phyloP scores from a whole-genome alignment of 164 flowering plant genomes.

The Macadamia tetraphylla region DNA sequence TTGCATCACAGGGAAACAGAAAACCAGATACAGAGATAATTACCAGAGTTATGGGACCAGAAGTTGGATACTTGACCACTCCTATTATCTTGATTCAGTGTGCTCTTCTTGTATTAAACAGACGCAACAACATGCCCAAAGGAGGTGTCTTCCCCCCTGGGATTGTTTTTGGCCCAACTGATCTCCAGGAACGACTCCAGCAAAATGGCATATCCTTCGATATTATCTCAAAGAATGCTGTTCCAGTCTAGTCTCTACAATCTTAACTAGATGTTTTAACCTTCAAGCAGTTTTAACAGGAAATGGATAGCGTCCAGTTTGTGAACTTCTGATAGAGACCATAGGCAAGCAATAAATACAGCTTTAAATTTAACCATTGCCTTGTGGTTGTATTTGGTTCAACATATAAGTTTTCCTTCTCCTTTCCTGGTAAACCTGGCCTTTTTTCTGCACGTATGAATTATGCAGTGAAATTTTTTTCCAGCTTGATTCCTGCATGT shows the following conservation, averaged over 20 bases:
- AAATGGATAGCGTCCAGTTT: too few species aligned
- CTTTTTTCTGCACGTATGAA: too few species aligned
- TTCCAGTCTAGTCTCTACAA: slow-evolving; percentile 11
- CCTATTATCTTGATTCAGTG: slow-evolving; percentile 79
- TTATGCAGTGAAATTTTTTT: too few species aligned
- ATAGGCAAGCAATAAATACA: too few species aligned
- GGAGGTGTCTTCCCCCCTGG: slow-evolving; percentile 87
- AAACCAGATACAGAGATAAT: slow-evolving; percentile 72
- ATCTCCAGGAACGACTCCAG: slow-evolving; percentile 77
- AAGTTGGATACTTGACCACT: slow-evolving; percentile 86
- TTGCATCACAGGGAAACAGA: slow-evolving; percentile 26
- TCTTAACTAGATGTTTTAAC: too few species aligned
- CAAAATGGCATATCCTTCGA: slow-evolving; percentile 84
- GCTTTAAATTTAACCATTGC: too few species aligned
- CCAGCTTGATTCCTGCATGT: too few species aligned
- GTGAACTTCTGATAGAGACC: too few species aligned
- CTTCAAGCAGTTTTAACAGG: too few species aligned
- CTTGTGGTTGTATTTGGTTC: too few species aligned
- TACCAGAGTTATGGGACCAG: slow-evolving; percentile 86
- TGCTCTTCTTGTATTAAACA: slow-evolving; percentile 54
- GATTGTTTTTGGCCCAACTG: slow-evolving; percentile 81
- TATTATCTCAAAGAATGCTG: slow-evolving; percentile 46
- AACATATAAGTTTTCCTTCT: too few species aligned
- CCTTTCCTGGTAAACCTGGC: too few species aligned
- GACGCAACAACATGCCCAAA: slow-evolving; percentile 60